phyloP scores from a whole-genome alignment of 1,284 basidiomycete genomes.

The Earliella scabrosa region DNA sequence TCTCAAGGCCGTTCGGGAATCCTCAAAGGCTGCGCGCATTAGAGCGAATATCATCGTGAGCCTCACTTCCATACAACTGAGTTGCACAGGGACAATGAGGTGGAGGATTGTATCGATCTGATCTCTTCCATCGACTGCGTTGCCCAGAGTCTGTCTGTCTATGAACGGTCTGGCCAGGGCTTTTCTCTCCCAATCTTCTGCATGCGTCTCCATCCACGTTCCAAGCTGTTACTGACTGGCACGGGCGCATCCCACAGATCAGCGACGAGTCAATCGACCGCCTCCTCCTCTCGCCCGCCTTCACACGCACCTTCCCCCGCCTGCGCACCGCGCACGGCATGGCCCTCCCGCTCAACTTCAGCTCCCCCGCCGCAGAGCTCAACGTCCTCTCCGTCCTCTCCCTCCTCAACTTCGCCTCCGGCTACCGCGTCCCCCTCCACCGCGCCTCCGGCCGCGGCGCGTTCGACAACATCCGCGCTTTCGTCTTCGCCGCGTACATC shows the following conservation, averaged over 20 bases:
- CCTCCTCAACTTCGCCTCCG: constrained; percentile 81
- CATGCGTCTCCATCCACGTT: no score
- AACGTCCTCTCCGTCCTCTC: constrained; percentile 76
- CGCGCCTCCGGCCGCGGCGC: constrained; percentile 72
- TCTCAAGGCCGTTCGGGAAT: constrained; percentile 53
- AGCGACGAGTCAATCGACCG: constrained; percentile 56
- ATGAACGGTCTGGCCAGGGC: no score
- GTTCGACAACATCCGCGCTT: constrained; percentile 78
- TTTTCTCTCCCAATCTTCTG: no score
- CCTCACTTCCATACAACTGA: no score
- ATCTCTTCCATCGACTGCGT: no score
- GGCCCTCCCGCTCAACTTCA: constrained; percentile 77
- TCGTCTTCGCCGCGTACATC: constrained; percentile 75
- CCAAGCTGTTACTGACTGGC: not conserved
- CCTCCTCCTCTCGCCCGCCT: constrained; percentile 66
- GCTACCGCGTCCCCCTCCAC: constrained; percentile 76
- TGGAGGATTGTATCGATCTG: no score
- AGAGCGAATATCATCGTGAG: constrained; percentile 42
- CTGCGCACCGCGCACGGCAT: constrained; percentile 69
- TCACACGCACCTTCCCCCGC: constrained; percentile 63
- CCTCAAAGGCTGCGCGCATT: constrained; percentile 49
- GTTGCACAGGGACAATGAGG: no score
- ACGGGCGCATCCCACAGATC: constrained; percentile 48
- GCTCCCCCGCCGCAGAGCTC: constrained; percentile 69
- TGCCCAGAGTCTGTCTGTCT: no score